Base-by-base conservation (phyloP, 2,329 filamentous ascomycete species). In the Cordyceps tenuipes region DNA sequence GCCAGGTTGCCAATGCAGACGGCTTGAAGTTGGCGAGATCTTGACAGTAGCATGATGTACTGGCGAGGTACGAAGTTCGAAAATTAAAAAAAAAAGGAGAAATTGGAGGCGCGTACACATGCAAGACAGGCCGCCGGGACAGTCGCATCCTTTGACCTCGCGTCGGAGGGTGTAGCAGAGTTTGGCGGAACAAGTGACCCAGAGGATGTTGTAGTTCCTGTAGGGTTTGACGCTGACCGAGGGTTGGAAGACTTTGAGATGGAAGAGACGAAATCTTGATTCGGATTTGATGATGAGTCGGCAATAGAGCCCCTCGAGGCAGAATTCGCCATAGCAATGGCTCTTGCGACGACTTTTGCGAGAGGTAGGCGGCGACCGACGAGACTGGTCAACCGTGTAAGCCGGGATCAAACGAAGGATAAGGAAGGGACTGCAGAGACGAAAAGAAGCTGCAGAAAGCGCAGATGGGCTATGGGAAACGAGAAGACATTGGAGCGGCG, bases 51-150 rank as follows among this genome's bases (percentile, higher is more conserved):
- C 64, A 64, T 54, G 39, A 21, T 19, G 21, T 21, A 13, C 51
- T 23, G 49, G 48, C 47, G 15, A 44, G 6, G 39, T 10, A 36
- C 34, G 34, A n/a, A 2, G 39, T 2, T 43, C 39, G 36, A 26
- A 6, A 15, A 36, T 17, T 17, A 23, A 26, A 44, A 43, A 43
- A 13, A 36, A 15, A n/a, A 41, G 60, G 31, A 26, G 29, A 8
- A 57, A 55, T 56, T 43, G 29, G 34, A 55, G n/a, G 36, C 36
- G 73, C 80, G 73, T 74, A 83, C 81, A 70, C 81, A 83, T 60
- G 77, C 77, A 50, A 83, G 72, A 67, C 81, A 84, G 26, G 81
- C 81, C 34, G 81, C 79, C 52, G 80, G 75, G 59, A 79, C 71
- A 34, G 74, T 70, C 62, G 71, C 66, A 55, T 73, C 66, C 56